These are phyloP conservation scores for Calonectria henricotiae DNA, from an alignment of 2,329 filamentous ascomycete genomes.

Conservation along the genomic window DNA sequence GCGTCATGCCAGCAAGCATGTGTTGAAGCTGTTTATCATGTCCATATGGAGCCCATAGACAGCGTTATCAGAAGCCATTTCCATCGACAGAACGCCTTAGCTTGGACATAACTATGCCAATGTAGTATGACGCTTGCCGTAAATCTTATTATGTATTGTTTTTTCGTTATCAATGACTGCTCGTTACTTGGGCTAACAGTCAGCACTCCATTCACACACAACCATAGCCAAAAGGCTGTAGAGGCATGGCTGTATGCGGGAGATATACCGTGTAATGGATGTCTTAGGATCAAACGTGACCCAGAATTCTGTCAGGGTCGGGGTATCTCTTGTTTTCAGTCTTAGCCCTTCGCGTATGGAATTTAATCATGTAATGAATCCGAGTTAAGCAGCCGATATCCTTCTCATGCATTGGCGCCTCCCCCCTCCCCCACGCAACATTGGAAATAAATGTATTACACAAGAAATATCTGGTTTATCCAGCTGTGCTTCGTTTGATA, in stretches of 20 bases:
- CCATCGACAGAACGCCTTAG: background rate
- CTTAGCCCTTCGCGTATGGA: background rate
- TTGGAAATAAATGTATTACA: too few species aligned
- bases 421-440: too few species aligned
- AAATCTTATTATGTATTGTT: background rate
- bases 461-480: background rate
- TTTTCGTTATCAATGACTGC: background rate
- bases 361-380: background rate
- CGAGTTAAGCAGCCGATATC: too few species aligned
- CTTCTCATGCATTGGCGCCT: background rate
- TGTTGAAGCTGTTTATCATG: background rate
- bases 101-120: too few species aligned
- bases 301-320: background rate
- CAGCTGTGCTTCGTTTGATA: background rate
- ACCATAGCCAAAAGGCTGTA: background rate
- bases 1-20: background rate
- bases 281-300: too few species aligned
- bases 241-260: background rate
- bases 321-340: background rate
- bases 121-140: background rate
- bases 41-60: constrained; percentile 1
- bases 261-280: background rate
- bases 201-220: background rate
- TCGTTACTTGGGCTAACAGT: background rate
- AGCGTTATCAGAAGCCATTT: background rate